Base-by-base conservation (phyloP, 2,329 filamentous ascomycete genomes). In the Aspergillus hortae region DNA sequence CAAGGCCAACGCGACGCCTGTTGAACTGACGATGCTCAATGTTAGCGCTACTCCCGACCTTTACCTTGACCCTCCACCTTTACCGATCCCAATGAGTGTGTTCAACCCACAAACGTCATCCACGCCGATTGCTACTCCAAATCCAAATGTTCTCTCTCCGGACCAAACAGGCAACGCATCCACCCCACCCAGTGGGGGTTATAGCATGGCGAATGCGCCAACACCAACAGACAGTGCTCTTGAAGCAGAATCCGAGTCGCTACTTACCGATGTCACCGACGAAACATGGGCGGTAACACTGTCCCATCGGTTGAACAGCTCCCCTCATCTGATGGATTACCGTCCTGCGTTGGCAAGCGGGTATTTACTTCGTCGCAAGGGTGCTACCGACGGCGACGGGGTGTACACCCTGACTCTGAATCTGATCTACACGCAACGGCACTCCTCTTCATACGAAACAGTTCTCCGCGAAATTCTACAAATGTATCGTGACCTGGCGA, bases 251-350 rank as follows among this genome's bases (percentile, higher is more conserved):
- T 74, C 76, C 0, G 82, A 86, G 46, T 77, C 80, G 2, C 73
- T 79, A 9, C 75, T 86, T 10, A 67, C 81, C 36, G 82, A 86
- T 59, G 67, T 78, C 15, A 76, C 75, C 19, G 83, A 86, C 61
- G 82, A 86, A 56, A 80, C 79, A 1, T 86, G 82, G 80, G 76
- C 74, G 30, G 67, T 84, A 6, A 73, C 84, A 17, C 71, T 86
- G 51, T 77, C 77, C 0, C 78, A 80, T 59, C 75, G 71, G 25
- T 59, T 74, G 32, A 74, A 74, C 52, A 70, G 67, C 51, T 72
- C 73, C 4, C 64, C 67, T 0, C 71, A 71, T 44, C 58, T 76
- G 33, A 70, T 70, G 6, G 71, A 74, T 47, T 71, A 70, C 57
- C 68, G 70, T 19, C 74, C 74, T 19, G 69, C 73, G 6, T 57